Conservation (phyloP, 192 early-diverging fungal genomes). For the Cetraspora pellucida region DNA sequence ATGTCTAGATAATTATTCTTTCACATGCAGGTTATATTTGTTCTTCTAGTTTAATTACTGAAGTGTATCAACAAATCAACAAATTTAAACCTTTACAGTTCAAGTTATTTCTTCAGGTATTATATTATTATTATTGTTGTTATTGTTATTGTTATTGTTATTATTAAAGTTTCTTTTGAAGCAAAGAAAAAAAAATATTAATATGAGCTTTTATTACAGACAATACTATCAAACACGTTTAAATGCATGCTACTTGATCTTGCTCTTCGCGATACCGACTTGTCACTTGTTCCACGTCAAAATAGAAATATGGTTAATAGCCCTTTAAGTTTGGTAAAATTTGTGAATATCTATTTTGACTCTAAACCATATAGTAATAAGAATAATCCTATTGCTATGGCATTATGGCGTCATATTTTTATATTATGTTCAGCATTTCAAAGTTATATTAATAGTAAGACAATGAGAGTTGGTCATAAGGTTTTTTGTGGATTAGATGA, state of each 20-base stretch:
- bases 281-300: background rate
- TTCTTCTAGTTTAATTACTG: background rate
- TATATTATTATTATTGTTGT: background rate
- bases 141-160: background rate
- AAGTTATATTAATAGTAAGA: constrained; percentile 23
- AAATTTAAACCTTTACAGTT: background rate
- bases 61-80: constrained; percentile 13
- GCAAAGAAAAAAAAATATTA: background rate
- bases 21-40: constrained; percentile 27
- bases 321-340: background rate
- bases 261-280: constrained; percentile 7
- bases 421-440: constrained; percentile 12
- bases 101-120: constrained; percentile 18
- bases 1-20: constrained; percentile 27
- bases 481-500: constrained; percentile 11
- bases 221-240: constrained; percentile 13
- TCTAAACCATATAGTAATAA: constrained; percentile 6
- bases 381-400: background rate
- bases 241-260: constrained; percentile 8
- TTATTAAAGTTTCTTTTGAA: background rate
- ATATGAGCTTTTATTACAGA: constrained; percentile 1
- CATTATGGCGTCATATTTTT: constrained; percentile 23
- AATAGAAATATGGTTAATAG: background rate
- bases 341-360: constrained; percentile 5
- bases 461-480: background rate